Base-by-base conservation (phyloP, 1,139 yeast species). In the Spencermartinsiella ligniputridi region DNA sequence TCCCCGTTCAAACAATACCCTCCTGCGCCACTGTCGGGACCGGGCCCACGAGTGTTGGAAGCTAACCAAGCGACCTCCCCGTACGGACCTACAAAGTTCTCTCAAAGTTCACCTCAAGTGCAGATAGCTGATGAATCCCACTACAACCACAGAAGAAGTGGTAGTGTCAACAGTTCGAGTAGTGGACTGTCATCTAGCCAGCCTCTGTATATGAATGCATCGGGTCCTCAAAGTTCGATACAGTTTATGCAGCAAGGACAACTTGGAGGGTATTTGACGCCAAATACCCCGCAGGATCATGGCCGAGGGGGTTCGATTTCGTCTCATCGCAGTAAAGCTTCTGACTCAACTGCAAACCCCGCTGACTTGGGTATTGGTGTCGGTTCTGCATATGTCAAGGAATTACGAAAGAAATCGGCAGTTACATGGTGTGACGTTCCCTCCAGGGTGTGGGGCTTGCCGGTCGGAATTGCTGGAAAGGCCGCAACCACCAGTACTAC, bases 361-460 rank as follows among this genome's bases (percentile, higher is more conserved):
- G 42, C 45, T n/a, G 49, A 46, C 17, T 38, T 52, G 6, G 60
- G 60, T 2, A 44, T 55, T 12, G 60, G 60, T 2, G 53, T 58
- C 1, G 66, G 66, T 6, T 78, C 83, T 1, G 65, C 66, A 33
- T 83, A 83, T 56, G 85, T 83, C 3, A 66, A 71, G 40, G 64
- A 72, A 5, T 60, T 82, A 17, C 67, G 87, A 30, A 68, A 72
- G 39, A 71, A 68, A 38, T 73, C 80, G 0, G 81, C 87, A 0
- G 78, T 72, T 47, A 78, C 56, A 13, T 60, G 64, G 52, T 55
- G 79, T 47, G 82, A 77, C 39, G 69, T 72, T 1, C 74, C 79
- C 1, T 73, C 83, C 1, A 70, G 72, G 0, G 72, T 72, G 43
- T 79, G 83, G 81, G 78, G 76, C 37, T 66, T 83, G 38, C 90